Percentiles rank a stretch among this genome's conserved stretches.
Evolutionary conservation across 805 yeast species (phyloP).

Genomic region (Starmerella bacillaris): DNA sequence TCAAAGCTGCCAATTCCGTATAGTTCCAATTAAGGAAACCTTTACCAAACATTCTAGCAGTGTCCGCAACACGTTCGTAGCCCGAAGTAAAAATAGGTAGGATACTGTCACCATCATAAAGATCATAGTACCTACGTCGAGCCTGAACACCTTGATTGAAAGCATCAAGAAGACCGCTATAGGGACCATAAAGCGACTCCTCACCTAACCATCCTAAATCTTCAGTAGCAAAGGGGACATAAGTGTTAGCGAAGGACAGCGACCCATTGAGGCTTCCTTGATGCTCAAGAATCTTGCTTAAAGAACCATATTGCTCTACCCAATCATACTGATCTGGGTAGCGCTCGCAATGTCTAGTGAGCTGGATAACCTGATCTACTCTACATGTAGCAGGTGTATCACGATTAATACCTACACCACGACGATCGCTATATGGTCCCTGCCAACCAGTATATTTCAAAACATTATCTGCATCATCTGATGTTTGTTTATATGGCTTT

Average conservation of each 20-base stretch:
- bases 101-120: slow-evolving; percentile 24
- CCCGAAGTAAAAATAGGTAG: slow-evolving; percentile 39
- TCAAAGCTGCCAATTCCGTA: slow-evolving; percentile 11
- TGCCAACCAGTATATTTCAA: slow-evolving; percentile 11
- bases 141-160: slow-evolving; percentile 33
- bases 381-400: slow-evolving; percentile 33
- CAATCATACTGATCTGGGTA: slow-evolving; percentile 24
- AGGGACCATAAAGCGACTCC: slow-evolving; percentile 34
- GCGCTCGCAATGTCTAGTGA: slow-evolving; percentile 42
- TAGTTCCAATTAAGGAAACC: slow-evolving; percentile 16
- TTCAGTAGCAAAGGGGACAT: slow-evolving; percentile 27
- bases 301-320: slow-evolving; percentile 5
- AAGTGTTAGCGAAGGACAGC: slow-evolving; percentile 30
- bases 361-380: slow-evolving; percentile 35
- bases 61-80: slow-evolving; percentile 28
- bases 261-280: slow-evolving; percentile 23
- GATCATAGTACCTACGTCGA: slow-evolving; percentile 31
- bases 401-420: slow-evolving; percentile 35
- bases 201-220: slow-evolving; percentile 28
- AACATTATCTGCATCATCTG: slow-evolving; percentile 18
- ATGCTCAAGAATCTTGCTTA: slow-evolving; percentile 4
- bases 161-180: slow-evolving; percentile 35
- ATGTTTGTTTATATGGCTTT: slow-evolving; percentile 16
- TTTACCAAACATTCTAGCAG: slow-evolving; percentile 16
- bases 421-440: slow-evolving; percentile 17